A percentile compares a stretch with the other conserved stretches of the same genome.
These are phyloP conservation scores for Beauveria sp. DNA, from an alignment of 2,329 filamentous ascomycete species.

Conservation along the genomic window DNA sequence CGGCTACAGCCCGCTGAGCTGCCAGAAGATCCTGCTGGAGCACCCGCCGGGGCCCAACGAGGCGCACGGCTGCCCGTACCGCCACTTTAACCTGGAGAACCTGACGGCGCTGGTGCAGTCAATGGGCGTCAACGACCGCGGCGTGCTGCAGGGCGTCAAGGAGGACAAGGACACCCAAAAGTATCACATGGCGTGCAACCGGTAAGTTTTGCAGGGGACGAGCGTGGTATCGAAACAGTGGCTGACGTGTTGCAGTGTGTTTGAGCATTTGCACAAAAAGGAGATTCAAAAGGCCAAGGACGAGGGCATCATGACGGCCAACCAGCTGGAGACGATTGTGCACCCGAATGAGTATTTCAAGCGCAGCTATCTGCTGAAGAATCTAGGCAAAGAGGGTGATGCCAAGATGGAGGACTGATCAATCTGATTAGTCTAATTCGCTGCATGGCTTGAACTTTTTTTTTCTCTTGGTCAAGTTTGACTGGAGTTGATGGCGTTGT, in stretches of 20 bases:
- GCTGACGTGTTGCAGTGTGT: conserved; percentile 50
- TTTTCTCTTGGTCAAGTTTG: neutral
- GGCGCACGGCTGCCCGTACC: conserved; percentile 91
- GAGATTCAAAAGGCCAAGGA: conserved; percentile 73
- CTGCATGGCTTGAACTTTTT: neutral
- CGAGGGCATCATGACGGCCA: conserved; percentile 60
- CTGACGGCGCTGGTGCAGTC: conserved; percentile 66
- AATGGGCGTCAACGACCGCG: conserved; percentile 71
- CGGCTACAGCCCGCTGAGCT: conserved; percentile 86
- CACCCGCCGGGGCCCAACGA: conserved; percentile 81
- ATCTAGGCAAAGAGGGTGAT: conserved; percentile 53
- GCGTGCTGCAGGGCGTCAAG: conserved; percentile 70
- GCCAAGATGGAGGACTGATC: conserved; percentile 48
- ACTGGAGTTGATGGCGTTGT: too few relatives aligned
- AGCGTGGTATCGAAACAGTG: neutral
- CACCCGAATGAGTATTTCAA: conserved; percentile 99
- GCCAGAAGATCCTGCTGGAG: conserved; percentile 90
- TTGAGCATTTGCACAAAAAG: conserved; percentile 75
- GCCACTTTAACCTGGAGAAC: conserved; percentile 87
- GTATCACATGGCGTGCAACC: conserved; percentile 92
- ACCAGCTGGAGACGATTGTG: conserved; percentile 86
- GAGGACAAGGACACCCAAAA: conserved; percentile 85
- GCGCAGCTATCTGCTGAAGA: conserved; percentile 82
- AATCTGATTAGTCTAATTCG: neutral
- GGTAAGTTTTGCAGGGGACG: conserved; percentile 38